Evolutionary conservation across 192 early-diverging fungal genomes (phyloP), one percentile per base, ranked within the genome.

Genomic region (Backusella tarrabulga): DNA sequence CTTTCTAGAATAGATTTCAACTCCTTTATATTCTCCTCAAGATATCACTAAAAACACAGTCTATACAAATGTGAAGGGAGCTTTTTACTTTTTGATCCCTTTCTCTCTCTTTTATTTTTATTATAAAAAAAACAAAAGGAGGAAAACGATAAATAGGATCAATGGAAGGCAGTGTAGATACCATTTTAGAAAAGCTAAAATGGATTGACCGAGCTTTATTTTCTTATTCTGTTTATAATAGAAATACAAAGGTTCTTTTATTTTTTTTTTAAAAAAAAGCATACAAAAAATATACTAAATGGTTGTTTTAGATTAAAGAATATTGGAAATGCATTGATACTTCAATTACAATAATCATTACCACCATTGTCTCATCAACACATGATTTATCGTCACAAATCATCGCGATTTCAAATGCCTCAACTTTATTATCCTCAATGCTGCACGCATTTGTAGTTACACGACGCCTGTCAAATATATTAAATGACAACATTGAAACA

Each of bases 391-490:
- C 52, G 7, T 66, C 60, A 44, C 66, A 75, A 44, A 66, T 68
- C 1, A 68, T 75, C 19, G 17, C 42, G 3, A 34, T 75, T 15
- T 67, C 52, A 4, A 75, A 23, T 67, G 42, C 74, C 6, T 75
- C 74, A 1, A 52, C 42, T 6, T 19, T 75, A 29, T 42, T 75
- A 44, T 68, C 63, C 4, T 75, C 74, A n/a, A 38, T 75, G 17
- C 34, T 50, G 15, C 19, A 42, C 41, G 63, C 74, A 6, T 35
- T 75, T 17, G 34, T 75, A 34, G 12, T 34, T 2, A 34, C 60
- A 15, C 74, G 46, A 42, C 35, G 41, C 34, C 23, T 21, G 17
- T 40, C 34, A 67, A 44, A 68, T 34, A 23, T 21, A 34, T 41
- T 42, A 21, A 67, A 63, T 23, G 41, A 50, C 23, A 41, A 42